Evolutionary conservation across 2,329 filamentous ascomycete genomes (phyloP).

Genomic region (Diplodia intermedia): DNA sequence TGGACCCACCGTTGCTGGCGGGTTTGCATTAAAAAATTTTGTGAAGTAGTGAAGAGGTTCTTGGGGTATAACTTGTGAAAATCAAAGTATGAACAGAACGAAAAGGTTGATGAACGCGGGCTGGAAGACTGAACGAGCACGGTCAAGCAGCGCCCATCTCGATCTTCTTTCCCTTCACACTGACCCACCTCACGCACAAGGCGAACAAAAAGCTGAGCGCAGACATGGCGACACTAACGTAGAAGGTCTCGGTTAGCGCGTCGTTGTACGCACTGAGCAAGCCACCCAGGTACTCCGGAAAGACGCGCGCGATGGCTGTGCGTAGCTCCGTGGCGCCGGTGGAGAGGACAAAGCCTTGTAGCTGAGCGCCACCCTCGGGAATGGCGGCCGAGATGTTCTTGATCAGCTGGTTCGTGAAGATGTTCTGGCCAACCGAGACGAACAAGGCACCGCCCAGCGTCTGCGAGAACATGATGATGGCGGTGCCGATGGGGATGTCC

Average conservation of each 20-base stretch:
- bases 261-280: slow-evolving; percentile 71
- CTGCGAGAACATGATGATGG: slow-evolving; percentile 57
- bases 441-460: slow-evolving; percentile 58
- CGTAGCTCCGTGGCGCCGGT: slow-evolving; percentile 67
- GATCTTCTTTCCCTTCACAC: slow-evolving; percentile 64
- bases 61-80: not conserved
- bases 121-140: not conserved
- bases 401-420: slow-evolving; percentile 58
- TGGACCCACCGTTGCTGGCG: not conserved
- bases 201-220: slow-evolving; percentile 63
- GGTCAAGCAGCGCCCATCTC: slow-evolving; percentile 30
- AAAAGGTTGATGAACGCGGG: no score
- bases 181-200: slow-evolving; percentile 67
- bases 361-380: slow-evolving; percentile 36
- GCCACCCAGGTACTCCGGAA: slow-evolving; percentile 53
- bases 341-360: slow-evolving; percentile 47
- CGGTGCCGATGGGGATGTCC: slow-evolving; percentile 57
- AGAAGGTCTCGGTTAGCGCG: slow-evolving; percentile 65
- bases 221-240: slow-evolving; percentile 64
- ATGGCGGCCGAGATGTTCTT: slow-evolving; percentile 54
- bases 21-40: not conserved
- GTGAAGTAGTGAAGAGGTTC: not conserved
- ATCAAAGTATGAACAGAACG: not conserved
- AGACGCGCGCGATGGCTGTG: slow-evolving; percentile 53
- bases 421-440: slow-evolving; percentile 58